phyloP scores from a whole-genome alignment of 83 land plant species.

The Diphasiastrum complanatum region DNA sequence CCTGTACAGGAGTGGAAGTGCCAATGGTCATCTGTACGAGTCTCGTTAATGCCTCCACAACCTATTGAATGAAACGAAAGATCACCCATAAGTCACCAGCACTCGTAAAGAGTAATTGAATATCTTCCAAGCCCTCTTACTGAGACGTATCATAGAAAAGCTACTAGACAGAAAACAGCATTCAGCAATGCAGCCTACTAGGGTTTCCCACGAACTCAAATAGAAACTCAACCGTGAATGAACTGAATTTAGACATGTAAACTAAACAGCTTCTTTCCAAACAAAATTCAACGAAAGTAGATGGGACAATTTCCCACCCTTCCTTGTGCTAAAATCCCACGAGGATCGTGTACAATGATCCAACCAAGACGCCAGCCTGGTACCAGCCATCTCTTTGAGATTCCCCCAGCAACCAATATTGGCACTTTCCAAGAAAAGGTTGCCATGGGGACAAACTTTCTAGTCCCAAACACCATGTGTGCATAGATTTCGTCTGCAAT shows the following conservation, averaged over 20 bases:
- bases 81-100: no score
- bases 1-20: conserved; percentile 27
- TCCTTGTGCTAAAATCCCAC: conserved; percentile 44
- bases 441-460: conserved; percentile 68
- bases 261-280: not conserved
- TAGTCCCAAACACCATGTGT: conserved; percentile 63
- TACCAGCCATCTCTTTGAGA: conserved; percentile 92
- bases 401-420: conserved; percentile 70
- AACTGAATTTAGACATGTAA: no score
- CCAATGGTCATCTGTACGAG: conserved; percentile 32
- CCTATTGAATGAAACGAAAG: conserved; percentile 5
- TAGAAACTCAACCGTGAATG: no score
- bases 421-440: conserved; percentile 59
- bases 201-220: no score
- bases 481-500: conserved; percentile 89
- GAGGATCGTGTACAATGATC: conserved; percentile 64
- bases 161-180: no score
- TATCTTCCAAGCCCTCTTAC: no score
- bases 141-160: no score
- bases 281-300: not conserved
- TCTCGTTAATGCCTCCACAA: conserved; percentile 26
- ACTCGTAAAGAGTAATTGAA: no score
- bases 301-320: conserved; percentile 35
- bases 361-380: conserved; percentile 99
- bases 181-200: no score